Conservation (phyloP, 2,329 filamentous ascomycete genomes). For the Arthrinium phaeospermum region DNA sequence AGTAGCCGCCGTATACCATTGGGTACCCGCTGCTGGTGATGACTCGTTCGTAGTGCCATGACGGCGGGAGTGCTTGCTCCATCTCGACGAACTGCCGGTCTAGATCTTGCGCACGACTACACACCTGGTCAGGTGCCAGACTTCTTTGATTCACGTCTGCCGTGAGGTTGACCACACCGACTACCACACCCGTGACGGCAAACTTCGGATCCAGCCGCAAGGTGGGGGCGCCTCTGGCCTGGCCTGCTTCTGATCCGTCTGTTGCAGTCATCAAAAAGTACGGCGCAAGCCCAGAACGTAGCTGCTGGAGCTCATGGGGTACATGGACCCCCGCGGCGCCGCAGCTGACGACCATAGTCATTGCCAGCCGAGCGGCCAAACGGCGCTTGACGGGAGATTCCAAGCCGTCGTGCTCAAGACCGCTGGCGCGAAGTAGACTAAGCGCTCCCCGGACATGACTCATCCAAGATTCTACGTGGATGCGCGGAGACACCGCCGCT, state of each 20-base stretch:
- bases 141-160: constrained; percentile 26
- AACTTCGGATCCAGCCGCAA: constrained; percentile 29
- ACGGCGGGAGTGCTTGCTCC: constrained; percentile 23
- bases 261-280: background rate
- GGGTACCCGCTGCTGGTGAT: background rate
- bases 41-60: constrained; percentile 22
- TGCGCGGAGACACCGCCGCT: background rate
- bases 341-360: constrained; percentile 24
- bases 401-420: background rate
- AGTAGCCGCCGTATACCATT: constrained; percentile 26
- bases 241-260: background rate
- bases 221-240: constrained; percentile 15
- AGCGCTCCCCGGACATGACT: background rate
- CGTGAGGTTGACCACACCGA: constrained; percentile 27
- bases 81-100: constrained; percentile 19
- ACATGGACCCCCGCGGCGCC: constrained; percentile 24
- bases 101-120: background rate
- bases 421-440: background rate
- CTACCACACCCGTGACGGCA: constrained; percentile 27
- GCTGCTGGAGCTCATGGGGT: constrained; percentile 21
- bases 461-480: background rate
- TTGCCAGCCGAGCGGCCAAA: constrained; percentile 28
- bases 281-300: background rate
- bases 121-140: background rate
- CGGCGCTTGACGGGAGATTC: constrained; percentile 19